Percentiles rank a stretch among this genome's conserved stretches.
Conservation (phyloP, 805 yeast species). For the Pichia pseudocactophila region DNA sequence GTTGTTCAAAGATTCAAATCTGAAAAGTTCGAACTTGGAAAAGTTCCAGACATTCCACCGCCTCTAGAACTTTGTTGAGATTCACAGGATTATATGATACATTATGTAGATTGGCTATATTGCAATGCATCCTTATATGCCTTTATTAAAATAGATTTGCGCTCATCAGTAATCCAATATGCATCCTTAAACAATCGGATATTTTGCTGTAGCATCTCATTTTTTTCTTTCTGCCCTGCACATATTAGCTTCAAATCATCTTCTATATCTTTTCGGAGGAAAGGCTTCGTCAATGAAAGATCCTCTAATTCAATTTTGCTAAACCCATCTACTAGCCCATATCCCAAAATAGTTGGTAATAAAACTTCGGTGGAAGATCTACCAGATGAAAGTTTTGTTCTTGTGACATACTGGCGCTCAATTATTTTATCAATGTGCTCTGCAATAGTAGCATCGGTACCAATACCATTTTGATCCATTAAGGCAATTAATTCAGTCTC, state of each 20-base stretch:
- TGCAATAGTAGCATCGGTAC: conserved; percentile 98
- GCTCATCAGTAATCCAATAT: conserved; percentile 26
- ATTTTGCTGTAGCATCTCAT: conserved; percentile 46
- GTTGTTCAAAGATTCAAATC: conserved; percentile 42
- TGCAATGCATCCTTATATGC: conserved; percentile 4
- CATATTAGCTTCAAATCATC: conserved; percentile 56
- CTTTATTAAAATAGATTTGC: neutral
- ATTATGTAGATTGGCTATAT: neutral
- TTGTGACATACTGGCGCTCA: conserved; percentile 55
- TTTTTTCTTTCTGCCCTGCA: conserved; percentile 46
- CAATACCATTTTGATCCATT: conserved; percentile 97
- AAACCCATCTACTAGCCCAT: conserved; percentile 82
- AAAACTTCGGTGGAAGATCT: conserved; percentile 36
- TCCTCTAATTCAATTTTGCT: conserved; percentile 67
- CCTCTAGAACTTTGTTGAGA: conserved; percentile 37
- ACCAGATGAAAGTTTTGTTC: conserved; percentile 28
- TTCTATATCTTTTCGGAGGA: conserved; percentile 71
- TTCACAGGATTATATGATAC: too few species aligned
- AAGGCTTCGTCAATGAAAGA: conserved; percentile 78
- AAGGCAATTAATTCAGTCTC: conserved; percentile 86
- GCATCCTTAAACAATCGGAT: conserved; percentile 54
- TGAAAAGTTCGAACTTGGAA: conserved; percentile 43
- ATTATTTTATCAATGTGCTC: conserved; percentile 86
- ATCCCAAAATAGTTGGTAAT: conserved; percentile 76
- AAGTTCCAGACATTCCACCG: conserved; percentile 67